phyloP scores from a whole-genome alignment of 2,329 filamentous ascomycete species.

The Colletotrichum acutatum region DNA sequence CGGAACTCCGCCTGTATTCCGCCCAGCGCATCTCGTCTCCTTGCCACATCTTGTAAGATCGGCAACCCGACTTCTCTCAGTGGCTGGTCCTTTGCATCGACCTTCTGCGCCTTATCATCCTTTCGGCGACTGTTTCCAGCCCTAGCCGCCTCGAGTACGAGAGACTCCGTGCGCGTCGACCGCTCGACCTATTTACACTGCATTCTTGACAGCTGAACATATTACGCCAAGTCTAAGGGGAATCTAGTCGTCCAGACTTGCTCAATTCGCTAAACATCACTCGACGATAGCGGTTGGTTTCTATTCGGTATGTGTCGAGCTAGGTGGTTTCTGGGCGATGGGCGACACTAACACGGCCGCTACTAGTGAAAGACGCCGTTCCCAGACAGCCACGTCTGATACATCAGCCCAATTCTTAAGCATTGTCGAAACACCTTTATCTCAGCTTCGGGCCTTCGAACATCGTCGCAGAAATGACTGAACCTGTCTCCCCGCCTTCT shows the following conservation, averaged over 20 bases:
- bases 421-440: constrained; percentile 26
- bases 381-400: constrained; percentile 17
- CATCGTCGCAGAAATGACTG: constrained; percentile 20
- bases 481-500: constrained; percentile 29
- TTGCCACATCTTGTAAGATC: constrained; percentile 3
- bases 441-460: constrained; percentile 16
- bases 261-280: background rate
- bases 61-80: background rate
- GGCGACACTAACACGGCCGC: constrained; percentile 28
- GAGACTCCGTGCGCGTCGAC: background rate
- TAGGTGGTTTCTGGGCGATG: constrained; percentile 11
- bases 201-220: constrained; percentile 29
- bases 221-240: constrained; percentile 27
- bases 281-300: background rate
- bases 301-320: constrained; percentile 19
- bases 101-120: background rate
- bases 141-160: background rate
- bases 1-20: background rate
- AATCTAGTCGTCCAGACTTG: constrained; percentile 5
- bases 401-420: constrained; percentile 5
- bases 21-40: background rate
- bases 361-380: constrained; percentile 26
- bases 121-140: background rate
- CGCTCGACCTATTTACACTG: constrained; percentile 22
- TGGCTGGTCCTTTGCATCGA: background rate